These are phyloP conservation scores for Pichia sp. DNA, from an alignment of 1,139 yeast genomes.

Conservation along the genomic window DNA sequence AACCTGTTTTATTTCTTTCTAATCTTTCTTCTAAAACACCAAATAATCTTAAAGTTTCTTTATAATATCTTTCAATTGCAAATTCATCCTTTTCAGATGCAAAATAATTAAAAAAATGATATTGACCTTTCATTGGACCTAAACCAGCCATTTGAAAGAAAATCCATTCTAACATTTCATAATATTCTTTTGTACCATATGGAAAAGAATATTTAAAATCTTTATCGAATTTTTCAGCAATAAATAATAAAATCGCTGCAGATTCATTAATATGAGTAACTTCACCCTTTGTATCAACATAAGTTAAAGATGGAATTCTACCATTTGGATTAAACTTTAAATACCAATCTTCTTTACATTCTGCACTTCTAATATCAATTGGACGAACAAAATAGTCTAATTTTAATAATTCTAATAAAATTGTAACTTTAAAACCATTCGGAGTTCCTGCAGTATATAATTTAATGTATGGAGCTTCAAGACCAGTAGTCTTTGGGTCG, in stretches of 20 bases:
- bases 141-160: constrained; percentile 54
- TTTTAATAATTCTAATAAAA: constrained; percentile 42
- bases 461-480: constrained; percentile 35
- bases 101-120: constrained; percentile 38
- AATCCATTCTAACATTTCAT: constrained; percentile 45
- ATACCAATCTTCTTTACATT: constrained; percentile 47
- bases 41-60: constrained; percentile 47
- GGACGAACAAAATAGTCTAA: constrained; percentile 40
- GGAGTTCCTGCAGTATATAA: constrained; percentile 48
- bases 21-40: constrained; percentile 48
- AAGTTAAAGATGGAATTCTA: constrained; percentile 51
- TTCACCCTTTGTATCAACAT: constrained; percentile 38
- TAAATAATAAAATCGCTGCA: constrained; percentile 51
- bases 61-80: constrained; percentile 44
- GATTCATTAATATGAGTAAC: constrained; percentile 42
- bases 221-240: constrained; percentile 52
- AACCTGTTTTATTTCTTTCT: constrained; percentile 40
- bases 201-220: constrained; percentile 44
- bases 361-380: constrained; percentile 37
- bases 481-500: constrained; percentile 29
- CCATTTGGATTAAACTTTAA: constrained; percentile 55
- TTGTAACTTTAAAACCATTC: constrained; percentile 48
- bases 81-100: constrained; percentile 46
- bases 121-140: constrained; percentile 61
- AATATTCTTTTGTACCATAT: constrained; percentile 40